Base-by-base conservation (phyloP, 305 asterid genomes). In the Fraxinus angustifolia region DNA sequence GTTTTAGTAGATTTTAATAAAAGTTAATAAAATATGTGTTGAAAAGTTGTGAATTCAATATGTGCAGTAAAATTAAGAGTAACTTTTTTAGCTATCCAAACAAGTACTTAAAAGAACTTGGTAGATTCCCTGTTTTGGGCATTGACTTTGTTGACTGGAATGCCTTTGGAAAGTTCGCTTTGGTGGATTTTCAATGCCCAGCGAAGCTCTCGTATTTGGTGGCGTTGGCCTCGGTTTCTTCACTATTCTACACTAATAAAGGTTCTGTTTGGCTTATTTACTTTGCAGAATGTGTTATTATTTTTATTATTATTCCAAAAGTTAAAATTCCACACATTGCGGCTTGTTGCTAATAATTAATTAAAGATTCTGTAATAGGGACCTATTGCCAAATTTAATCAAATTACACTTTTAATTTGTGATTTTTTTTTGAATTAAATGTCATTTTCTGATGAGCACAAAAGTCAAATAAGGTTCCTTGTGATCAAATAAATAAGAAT, bases 81-180 rank as follows among this genome's bases (percentile, higher is more conserved):
- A 53, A n/a, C 62, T 53, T 53, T 53, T n/a, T n/a, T 4, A 53
- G 23, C 65, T 53, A n/a, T 53, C 11, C 26, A 53, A 53, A 53
- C 62, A 4, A 53, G 62, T 53, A 4, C 23, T 53, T n/a, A 53
- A 53, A 50, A 53, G 62, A n/a, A 50, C 21, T 50, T 16, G 21
- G 62, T n/a, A 53, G 62, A n/a, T 53, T 53, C 23, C 62, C 62
- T n/a, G 7, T 53, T n/a, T 53, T 53, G 76, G 75, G 48, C 72
- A 60, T 79, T 81, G 85, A 84, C 83, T 34, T 77, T 35, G 73
- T 42, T 68, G 21, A 78, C 16, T 30, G 16, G 78, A 73, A 75
- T 28, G 79, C 83, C 72, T 80, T 65, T 80, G 86, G 83, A 80
- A 82, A 80, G 82, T 80, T 82, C 75, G 62, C 84, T 72, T 45